Conservation (phyloP, 169 alveolate genomes). For the Amoebophrya sp. region DNA sequence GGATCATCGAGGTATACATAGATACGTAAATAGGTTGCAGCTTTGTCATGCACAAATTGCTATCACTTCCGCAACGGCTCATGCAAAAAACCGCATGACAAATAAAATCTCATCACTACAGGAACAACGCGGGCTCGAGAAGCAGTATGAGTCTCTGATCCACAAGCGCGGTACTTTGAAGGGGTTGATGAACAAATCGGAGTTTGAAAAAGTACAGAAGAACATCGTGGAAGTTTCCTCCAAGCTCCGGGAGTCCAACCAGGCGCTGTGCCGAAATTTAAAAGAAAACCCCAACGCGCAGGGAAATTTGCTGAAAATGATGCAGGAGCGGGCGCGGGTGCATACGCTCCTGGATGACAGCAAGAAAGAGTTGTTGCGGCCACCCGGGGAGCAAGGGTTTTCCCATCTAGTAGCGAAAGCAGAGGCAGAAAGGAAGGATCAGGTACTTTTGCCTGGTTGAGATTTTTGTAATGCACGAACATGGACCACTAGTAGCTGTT, state of each 20-base stretch:
- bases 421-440: neutral
- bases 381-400: neutral
- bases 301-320: slow-evolving; percentile 4
- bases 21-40: no score
- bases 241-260: slow-evolving; percentile 36
- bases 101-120: no score
- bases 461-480: no score
- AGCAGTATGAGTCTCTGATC: slow-evolving; percentile 32
- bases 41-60: no score
- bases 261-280: slow-evolving; percentile 39
- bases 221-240: slow-evolving; percentile 24
- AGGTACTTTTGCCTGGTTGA: no score
- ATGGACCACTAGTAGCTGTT: no score
- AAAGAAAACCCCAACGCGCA: slow-evolving; percentile 40
- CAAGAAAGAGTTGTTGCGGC: neutral
- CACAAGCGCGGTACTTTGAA: slow-evolving; percentile 21
- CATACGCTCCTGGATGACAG: neutral
- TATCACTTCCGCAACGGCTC: no score
- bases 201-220: neutral
- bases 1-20: slow-evolving; percentile 48
- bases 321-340: neutral
- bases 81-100: no score
- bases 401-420: neutral
- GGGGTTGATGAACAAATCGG: slow-evolving; percentile 31
- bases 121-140: slow-evolving; percentile 39